Evolutionary conservation across 371 early-diverging fungal species (phyloP).

Genomic region (Actinomortierella wolfii): DNA sequence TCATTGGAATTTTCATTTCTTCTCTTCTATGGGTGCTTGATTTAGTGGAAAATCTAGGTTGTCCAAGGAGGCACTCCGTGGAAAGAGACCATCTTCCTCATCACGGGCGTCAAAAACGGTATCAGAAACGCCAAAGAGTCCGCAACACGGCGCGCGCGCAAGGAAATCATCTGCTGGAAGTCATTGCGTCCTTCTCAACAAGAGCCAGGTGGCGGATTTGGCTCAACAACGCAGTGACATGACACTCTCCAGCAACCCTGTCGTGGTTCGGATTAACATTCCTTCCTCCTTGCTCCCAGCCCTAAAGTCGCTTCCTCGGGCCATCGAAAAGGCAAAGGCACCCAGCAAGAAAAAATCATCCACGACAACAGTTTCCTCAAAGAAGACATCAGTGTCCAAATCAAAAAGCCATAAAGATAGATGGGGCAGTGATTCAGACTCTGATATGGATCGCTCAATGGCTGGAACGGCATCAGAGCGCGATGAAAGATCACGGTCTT

Average conservation of each 20-base stretch:
- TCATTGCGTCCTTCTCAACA: slow-evolving; percentile 17
- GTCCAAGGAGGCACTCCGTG: too few relatives aligned
- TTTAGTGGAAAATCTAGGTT: too few relatives aligned
- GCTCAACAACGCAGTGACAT: slow-evolving; percentile 10
- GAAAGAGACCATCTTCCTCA: too few relatives aligned
- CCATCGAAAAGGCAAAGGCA: background rate
- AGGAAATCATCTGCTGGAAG: slow-evolving; percentile 19
- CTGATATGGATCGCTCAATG: slow-evolving; percentile 8
- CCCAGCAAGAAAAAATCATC: background rate
- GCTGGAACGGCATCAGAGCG: too few relatives aligned
- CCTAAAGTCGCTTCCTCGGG: slow-evolving; percentile 10
- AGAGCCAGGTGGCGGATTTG: slow-evolving; percentile 24
- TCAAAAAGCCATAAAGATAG: slow-evolving; percentile 6
- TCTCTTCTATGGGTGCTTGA: too few relatives aligned
- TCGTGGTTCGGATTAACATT: slow-evolving; percentile 36
- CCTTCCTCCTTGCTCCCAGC: slow-evolving; percentile 23
- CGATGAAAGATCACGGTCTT: background rate
- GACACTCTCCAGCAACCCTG: slow-evolving; percentile 20
- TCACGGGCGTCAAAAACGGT: too few relatives aligned
- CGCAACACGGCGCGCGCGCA: slow-evolving; percentile 4
- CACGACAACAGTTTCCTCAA: slow-evolving; percentile 4
- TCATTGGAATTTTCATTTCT: too few relatives aligned
- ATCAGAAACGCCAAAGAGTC: too few relatives aligned
- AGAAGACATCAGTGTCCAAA: slow-evolving; percentile 1
- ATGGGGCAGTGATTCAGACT: slow-evolving; percentile 17